Base-by-base conservation (phyloP, 257 asterid genomes). In the Nicotiana paniculata region DNA sequence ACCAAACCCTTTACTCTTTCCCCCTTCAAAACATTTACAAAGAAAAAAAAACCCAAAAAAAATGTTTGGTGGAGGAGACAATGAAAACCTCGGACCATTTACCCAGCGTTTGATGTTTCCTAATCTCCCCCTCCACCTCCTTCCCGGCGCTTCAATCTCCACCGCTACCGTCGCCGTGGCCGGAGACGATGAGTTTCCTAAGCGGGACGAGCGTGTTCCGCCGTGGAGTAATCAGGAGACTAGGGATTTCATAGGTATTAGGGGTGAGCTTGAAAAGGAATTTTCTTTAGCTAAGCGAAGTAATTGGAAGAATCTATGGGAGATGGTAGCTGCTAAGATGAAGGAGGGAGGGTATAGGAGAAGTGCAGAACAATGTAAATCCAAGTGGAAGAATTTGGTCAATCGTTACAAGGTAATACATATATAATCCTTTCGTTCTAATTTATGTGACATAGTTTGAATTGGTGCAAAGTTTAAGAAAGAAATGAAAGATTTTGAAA, bases 201-300 rank as follows among this genome's bases (percentile, higher is more conserved):
- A 70, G 84, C 88, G 91, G 64, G 98, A 91, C 37, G 94, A 90
- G 88, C 90, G 95, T 85, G 86, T 81, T 75, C 92, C 91, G 43
- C 93, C 86, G 59, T 93, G 97, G 98, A 87, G 91, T 81, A 82
- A 81, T 79, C 92, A 91, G 46, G 98, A 93, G 82, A 94, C 93
- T 8, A 91, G 88, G 85, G 94, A 90, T 53, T 89, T 94, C 3
- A 93, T 93, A n/a, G 90, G 86, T 28, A 88, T 88, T 33, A 84
- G 96, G 87, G 90, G 92, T 65, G 91, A 90, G 84, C 83, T 91
- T 26, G 97, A 90, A 48, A 80, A 79, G 85, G 88, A 88, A 15
- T 87, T 87, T 26, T 15, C 86, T 4, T 77, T 81, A 3, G 53
- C 90, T 0, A 85, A 88, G 82, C 82, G 90, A 85, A 85, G 69